Evolutionary conservation across 2,329 filamentous ascomycete genomes (phyloP).

Genomic region (Penicillium sp.): DNA sequence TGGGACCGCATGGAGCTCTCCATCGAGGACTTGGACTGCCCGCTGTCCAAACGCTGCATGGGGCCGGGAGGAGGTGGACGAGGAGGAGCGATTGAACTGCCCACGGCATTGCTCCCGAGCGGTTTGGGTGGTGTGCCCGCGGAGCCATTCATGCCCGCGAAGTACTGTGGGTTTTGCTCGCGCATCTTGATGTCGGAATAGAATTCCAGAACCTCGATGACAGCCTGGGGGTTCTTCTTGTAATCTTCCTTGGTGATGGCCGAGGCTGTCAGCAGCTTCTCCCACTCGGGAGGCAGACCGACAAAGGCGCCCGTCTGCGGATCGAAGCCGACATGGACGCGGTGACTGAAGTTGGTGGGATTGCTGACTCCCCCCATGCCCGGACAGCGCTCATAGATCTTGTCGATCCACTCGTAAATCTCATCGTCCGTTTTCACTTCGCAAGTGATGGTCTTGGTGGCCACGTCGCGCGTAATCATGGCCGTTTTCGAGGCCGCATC

Average conservation of each 20-base stretch:
- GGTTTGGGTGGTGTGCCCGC: constrained; percentile 46
- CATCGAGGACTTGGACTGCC: constrained; percentile 31
- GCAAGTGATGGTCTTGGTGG: constrained; percentile 78
- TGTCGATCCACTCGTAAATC: constrained; percentile 97
- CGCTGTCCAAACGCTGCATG: constrained; percentile 41
- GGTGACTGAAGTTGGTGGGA: constrained; percentile 95
- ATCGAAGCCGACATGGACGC: constrained; percentile 96
- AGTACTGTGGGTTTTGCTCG: constrained; percentile 56
- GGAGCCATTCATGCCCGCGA: constrained; percentile 56
- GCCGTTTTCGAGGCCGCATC: constrained; percentile 61
- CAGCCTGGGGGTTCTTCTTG: constrained; percentile 86
- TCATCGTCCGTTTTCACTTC: constrained; percentile 94
- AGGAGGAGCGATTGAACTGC: constrained; percentile 60
- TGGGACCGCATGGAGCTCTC: constrained; percentile 28
- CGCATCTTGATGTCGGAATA: constrained; percentile 64
- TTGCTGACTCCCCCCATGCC: constrained; percentile 98
- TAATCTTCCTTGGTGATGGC: constrained; percentile 99
- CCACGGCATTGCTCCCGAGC: constrained; percentile 46
- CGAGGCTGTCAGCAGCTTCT: constrained; percentile 89
- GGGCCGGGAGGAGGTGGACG: constrained; percentile 56
- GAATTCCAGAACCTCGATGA: constrained; percentile 61
- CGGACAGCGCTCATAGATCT: constrained; percentile 92
- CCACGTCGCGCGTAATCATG: constrained; percentile 71
- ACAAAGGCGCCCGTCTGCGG: constrained; percentile 92
- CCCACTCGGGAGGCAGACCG: constrained; percentile 92